Base-by-base conservation (phyloP, 163 green algal species). In the Scenedesmus sp. region DNA sequence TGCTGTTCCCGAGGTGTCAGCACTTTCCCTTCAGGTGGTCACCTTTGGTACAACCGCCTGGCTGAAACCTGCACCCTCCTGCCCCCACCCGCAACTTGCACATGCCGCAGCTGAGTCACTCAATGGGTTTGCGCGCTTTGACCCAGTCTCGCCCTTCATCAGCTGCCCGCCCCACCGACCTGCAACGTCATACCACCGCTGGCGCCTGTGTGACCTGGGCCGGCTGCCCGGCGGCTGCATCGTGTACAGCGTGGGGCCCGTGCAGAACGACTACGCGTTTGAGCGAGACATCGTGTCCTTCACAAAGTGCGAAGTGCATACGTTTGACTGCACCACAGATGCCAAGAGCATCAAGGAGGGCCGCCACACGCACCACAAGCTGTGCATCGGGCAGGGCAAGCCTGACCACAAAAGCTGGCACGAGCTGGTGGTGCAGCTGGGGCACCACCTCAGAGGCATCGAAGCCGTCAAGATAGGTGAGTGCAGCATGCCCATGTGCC, bases 321-420 rank as follows among this genome's bases (percentile, higher is more conserved):
- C 65, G 24, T 18, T 76, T 6, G 65, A 76, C 30, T 76, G 65
- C 65, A 20, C 65, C 30, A 40, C 65, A 76, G 65, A 16, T 26
- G 65, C 30, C 65, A 76, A 76, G 65, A 76, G 65, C 18, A 76
- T 76, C 18, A 4, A 76, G 30, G 2, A 40, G 65, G 30, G 30
- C 7, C 65, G 65, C 65, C 65, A 76, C 65, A 76, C 37, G 65
- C 65, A 76, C 9, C 65, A 76, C 65, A 76, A 76, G 65, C 30
- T 76, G 65, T 76, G 65, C 65, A 76, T 40, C 4, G 65, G 65
- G 65, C 30, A 76, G 65, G 65, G 65, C 65, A 76, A 76, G 65
- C 65, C 65, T 76, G 65, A 76, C 30, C 65, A 76, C 30, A 76
- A 76, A 30, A 40, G 65, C 65, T 76, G 65, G 65, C 65, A 76